phyloP scores from a whole-genome alignment of 768 basidiomycete genomes.

The Leccinum uliginosum region DNA sequence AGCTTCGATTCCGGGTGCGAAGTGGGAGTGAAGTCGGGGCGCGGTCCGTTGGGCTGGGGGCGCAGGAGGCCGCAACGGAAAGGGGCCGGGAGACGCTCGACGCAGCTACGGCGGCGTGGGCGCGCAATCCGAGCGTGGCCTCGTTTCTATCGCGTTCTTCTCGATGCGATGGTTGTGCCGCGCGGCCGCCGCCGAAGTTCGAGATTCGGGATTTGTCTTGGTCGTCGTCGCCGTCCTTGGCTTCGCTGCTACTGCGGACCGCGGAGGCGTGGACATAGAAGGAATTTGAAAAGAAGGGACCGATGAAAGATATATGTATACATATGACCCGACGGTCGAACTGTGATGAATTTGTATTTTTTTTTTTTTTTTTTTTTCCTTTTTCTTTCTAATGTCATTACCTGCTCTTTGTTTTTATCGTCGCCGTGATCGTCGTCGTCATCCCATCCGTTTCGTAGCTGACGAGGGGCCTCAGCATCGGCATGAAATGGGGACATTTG shows the following conservation, averaged over 20 bases:
- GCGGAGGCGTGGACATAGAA: not conserved
- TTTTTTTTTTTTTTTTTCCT: not conserved
- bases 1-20: not conserved
- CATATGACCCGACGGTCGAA: not conserved
- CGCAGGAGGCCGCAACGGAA: not conserved
- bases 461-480: not conserved
- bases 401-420: not conserved
- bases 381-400: not conserved
- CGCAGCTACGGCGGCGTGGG: constrained; percentile 7
- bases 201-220: constrained; percentile 5
- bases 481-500: no score
- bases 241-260: not conserved
- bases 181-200: not conserved
- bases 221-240: not conserved
- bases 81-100: constrained; percentile 1
- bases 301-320: no score
- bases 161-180: not conserved
- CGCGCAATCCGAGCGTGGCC: constrained; percentile 8
- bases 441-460: not conserved
- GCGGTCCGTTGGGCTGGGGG: not conserved
- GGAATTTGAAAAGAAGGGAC: not conserved
- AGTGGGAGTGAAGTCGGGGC: not conserved
- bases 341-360: not conserved
- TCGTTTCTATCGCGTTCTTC: constrained; percentile 15
- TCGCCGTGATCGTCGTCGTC: not conserved